phyloP scores from a whole-genome alignment of 805 yeast genomes.

The Ogataea glucozyma region DNA sequence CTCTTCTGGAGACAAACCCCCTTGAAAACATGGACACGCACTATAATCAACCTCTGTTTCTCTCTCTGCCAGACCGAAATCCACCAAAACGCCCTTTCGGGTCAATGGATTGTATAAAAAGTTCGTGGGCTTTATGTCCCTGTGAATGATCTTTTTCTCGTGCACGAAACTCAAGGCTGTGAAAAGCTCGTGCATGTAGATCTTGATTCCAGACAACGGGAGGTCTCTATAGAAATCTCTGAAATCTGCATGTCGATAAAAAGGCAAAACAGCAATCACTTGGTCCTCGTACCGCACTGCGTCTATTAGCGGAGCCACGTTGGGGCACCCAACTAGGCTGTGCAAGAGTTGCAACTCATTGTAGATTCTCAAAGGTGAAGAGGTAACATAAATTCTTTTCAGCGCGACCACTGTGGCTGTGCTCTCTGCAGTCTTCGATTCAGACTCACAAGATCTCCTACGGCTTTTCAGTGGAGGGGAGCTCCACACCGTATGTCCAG shows the following conservation, averaged over 20 bases:
- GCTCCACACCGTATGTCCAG: conserved; percentile 31
- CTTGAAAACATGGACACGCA: conserved; percentile 58
- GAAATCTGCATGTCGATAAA: conserved; percentile 87
- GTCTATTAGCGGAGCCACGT: conserved; percentile 87
- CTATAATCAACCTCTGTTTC: conserved; percentile 36
- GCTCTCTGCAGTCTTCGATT: conserved; percentile 25
- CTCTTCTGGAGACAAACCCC: conserved; percentile 35
- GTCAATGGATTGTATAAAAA: conserved; percentile 67
- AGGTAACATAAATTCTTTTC: conserved; percentile 91
- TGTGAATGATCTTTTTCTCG: conserved; percentile 76
- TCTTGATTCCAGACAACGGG: conserved; percentile 75
- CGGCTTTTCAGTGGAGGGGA: conserved; percentile 31
- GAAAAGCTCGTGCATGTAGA: conserved; percentile 77
- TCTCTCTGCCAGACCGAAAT: conserved; percentile 88
- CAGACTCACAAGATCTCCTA: conserved; percentile 12
- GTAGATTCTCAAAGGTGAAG: conserved; percentile 87
- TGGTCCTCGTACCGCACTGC: conserved; percentile 88
- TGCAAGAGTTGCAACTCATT: conserved; percentile 83
- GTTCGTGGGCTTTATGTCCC: conserved; percentile 84
- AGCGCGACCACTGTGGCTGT: conserved; percentile 64
- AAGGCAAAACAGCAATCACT: conserved; percentile 89
- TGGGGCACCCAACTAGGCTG: conserved; percentile 62
- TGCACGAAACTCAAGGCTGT: conserved; percentile 79
- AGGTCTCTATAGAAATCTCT: conserved; percentile 81
- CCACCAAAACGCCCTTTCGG: conserved; percentile 80